Evolutionary conservation across 805 yeast genomes (phyloP).

Genomic region (Monosporozyma yasuniensis): DNA sequence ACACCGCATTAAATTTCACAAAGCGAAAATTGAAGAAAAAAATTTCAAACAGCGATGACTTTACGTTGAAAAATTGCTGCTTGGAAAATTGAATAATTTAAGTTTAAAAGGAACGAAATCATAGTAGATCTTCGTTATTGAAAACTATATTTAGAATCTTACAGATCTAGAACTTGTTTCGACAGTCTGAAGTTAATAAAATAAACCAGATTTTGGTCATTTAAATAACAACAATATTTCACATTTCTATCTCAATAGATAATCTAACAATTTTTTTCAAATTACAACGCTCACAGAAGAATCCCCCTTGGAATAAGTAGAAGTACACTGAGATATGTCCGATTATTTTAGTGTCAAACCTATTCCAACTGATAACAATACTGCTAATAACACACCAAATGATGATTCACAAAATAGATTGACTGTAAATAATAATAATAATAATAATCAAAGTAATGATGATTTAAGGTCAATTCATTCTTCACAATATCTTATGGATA

Average conservation of each 20-base stretch:
- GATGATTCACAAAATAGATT: neutral
- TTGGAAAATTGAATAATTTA: neutral
- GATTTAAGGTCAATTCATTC: constrained; percentile 18
- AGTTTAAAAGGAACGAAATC: neutral
- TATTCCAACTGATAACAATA: neutral
- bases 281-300: too few relatives aligned
- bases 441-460: neutral
- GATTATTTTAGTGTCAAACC: constrained; percentile 18
- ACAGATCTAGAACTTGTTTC: too few relatives aligned
- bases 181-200: too few relatives aligned
- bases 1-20: too few relatives aligned
- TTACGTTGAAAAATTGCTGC: neutral
- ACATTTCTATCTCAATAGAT: too few relatives aligned
- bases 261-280: too few relatives aligned
- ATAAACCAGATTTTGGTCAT: too few relatives aligned
- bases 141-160: neutral
- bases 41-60: neutral
- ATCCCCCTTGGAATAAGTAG: neutral
- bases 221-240: too few relatives aligned
- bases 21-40: too few relatives aligned
- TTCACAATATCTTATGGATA: constrained; percentile 20
- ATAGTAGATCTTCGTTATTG: neutral
- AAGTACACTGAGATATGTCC: constrained; percentile 9
- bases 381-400: neutral
- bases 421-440: neutral